Base-by-base conservation (phyloP, 768 basidiomycete species). In the Tricholoma flavovirens region DNA sequence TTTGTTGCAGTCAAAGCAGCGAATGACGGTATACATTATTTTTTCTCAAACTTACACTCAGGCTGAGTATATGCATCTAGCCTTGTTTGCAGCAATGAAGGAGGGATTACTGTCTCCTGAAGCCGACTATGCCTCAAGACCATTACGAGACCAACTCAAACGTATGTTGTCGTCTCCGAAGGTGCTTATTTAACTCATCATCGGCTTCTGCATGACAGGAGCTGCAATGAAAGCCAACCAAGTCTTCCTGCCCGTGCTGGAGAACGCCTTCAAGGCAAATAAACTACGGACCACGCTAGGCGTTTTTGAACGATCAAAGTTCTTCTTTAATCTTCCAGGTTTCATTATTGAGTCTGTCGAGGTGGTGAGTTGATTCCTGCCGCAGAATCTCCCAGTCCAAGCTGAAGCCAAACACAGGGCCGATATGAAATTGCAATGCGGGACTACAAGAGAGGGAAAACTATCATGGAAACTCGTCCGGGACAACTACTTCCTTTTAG, bases 301-400 rank as follows among this genome's bases (percentile, higher is more conserved):
- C 32, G 92, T 98, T 17, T 98, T 99, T 60, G 96, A 98, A 62
- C 82, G 93, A 42, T 95, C 92, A 51, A 96, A 95, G 64, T 99
- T 98, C 79, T 92, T 98, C 71, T 98, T 98, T 80, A 98, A 96
- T 65, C 80, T 99, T n/a, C 96, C 97, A 0, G 87, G 88, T 29
- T 86, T 88, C 46, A 83, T 99, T 21, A 79, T 90, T 21, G 96
- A 95, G 66, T 87, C 82, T 15, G 88, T 98, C 52, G 89, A 96
- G 68, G 87, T 87, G 56, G 94, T 95, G 66, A 62, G 86, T 22
- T n/a, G 30, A 5, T 40, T 32, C 45, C 53, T 56, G 36, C n/a
- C 48, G 10, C 46, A 57, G 11, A 48, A 22, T 53, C 5, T 49
- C n/a, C 3, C 38, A 22, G 17, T 15, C 56, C n/a, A n/a, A 58